A percentile compares a stretch with the other conserved stretches of the same genome.
Evolutionary conservation across 257 asterid species (phyloP).

Genomic region (Datura wrightii): DNA sequence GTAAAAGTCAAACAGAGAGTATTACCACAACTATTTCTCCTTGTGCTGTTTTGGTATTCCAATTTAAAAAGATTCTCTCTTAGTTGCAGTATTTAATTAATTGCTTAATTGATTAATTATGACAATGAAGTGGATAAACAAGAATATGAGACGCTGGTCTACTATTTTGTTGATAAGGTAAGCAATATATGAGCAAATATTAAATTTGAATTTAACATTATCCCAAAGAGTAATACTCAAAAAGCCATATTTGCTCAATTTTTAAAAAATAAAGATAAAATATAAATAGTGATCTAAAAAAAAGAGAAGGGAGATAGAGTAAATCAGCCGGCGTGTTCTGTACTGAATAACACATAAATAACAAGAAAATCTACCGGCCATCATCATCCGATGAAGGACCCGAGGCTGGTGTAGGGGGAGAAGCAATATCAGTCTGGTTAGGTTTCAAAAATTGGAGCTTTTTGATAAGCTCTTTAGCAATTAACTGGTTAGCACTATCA

Average conservation of each 20-base stretch:
- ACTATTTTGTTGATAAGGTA: too few relatives aligned
- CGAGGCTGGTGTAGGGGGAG: constrained; percentile 55
- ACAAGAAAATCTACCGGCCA: not conserved
- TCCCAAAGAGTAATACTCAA: too few relatives aligned
- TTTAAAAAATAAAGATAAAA: too few relatives aligned
- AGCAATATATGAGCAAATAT: too few relatives aligned
- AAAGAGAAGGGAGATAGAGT: too few relatives aligned
- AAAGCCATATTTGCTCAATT: too few relatives aligned
- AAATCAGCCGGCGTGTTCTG: not conserved
- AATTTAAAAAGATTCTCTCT: not conserved
- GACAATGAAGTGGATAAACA: not conserved
- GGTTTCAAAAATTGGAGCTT: constrained; percentile 56
- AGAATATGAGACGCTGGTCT: too few relatives aligned
- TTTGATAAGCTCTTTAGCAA: constrained; percentile 72
- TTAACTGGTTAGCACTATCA: constrained; percentile 71
- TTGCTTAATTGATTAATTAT: not conserved
- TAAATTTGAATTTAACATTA: too few relatives aligned
- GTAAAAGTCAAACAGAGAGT: not conserved
- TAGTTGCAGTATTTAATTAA: not conserved
- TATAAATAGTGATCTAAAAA: too few relatives aligned
- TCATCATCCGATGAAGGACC: constrained; percentile 52
- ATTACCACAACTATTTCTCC: not conserved
- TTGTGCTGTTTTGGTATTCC: not conserved
- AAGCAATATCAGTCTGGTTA: constrained; percentile 39
- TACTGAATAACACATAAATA: not conserved